These are phyloP conservation scores for Populus ilicifolia DNA, from an alignment of 345 rosid species.

Conservation along the genomic window DNA sequence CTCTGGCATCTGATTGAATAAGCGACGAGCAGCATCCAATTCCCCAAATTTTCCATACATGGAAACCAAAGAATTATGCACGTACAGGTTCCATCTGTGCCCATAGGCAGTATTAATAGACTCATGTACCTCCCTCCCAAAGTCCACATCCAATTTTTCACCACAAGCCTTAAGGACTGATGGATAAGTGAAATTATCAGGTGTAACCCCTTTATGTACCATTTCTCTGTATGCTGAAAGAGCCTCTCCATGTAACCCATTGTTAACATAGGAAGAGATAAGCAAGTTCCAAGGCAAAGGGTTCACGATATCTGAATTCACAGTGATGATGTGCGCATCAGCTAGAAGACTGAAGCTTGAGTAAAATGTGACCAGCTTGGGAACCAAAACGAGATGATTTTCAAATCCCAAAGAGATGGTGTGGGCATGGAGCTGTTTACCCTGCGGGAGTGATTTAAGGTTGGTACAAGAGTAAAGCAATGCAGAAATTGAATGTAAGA, in stretches of 20 bases:
- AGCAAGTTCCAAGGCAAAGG: conserved; percentile 78
- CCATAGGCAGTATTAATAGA: conserved; percentile 39
- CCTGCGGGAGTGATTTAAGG: conserved; percentile 32
- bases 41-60: conserved; percentile 69
- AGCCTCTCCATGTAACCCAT: conserved; percentile 41
- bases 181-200: conserved; percentile 74
- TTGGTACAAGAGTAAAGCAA: conserved; percentile 46
- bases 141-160: conserved; percentile 43
- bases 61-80: conserved; percentile 67
- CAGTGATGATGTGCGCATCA: conserved; percentile 36
- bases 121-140: conserved; percentile 57
- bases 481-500: conserved; percentile 37
- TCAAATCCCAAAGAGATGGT: conserved; percentile 50
- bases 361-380: conserved; percentile 60
- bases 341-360: conserved; percentile 38
- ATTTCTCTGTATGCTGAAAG: conserved; percentile 46
- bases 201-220: conserved; percentile 50
- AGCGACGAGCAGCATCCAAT: conserved; percentile 36
- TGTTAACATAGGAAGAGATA: conserved; percentile 45
- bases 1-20: conserved; percentile 60
- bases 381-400: conserved; percentile 48
- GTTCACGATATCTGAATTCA: conserved; percentile 36
- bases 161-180: conserved; percentile 79
- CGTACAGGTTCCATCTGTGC: conserved; percentile 45
- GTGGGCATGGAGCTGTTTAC: conserved; percentile 56